These are phyloP conservation scores for Chenopodium suecicum DNA, from an alignment of 148 eudicot species.

Conservation along the genomic window DNA sequence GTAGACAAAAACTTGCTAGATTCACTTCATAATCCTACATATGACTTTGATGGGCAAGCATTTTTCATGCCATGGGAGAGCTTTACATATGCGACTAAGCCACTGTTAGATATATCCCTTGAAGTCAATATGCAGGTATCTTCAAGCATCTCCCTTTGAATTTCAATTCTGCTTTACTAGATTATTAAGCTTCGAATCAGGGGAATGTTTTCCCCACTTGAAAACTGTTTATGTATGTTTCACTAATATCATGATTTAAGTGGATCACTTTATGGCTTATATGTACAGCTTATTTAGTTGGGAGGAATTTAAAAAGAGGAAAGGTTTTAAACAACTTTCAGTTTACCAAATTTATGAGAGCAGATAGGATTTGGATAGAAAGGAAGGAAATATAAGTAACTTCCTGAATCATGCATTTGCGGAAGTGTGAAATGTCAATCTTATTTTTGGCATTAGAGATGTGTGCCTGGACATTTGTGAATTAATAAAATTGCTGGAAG, in stretches of 20 bases:
- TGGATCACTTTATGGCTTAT: not conserved
- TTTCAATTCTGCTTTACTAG: not conserved
- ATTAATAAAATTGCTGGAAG: not conserved
- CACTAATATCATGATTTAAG: not conserved
- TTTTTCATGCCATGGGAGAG: conserved; percentile 88
- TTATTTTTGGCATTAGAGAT: not conserved
- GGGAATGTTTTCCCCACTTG: not conserved
- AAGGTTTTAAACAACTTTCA: not conserved
- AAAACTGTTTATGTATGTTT: conserved; percentile 5
- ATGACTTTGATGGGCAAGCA: conserved; percentile 57
- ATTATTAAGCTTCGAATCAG: not conserved
- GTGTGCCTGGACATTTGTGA: not conserved
- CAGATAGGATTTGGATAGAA: not conserved
- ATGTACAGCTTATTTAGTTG: not conserved
- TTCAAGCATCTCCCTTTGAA: conserved; percentile 3
- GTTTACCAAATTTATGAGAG: not conserved
- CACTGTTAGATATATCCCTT: conserved; percentile 51
- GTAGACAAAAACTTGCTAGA: conserved; percentile 79
- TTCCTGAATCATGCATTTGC: not conserved
- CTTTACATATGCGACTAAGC: conserved; percentile 72
- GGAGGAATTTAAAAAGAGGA: not conserved
- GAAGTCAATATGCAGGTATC: conserved; percentile 61
- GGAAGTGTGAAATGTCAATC: not conserved
- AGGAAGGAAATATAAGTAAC: not conserved
- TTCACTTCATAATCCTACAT: conserved; percentile 46